Evolutionary conservation across 2,329 filamentous ascomycete genomes (phyloP).

Genomic region (Fusarium sp.): DNA sequence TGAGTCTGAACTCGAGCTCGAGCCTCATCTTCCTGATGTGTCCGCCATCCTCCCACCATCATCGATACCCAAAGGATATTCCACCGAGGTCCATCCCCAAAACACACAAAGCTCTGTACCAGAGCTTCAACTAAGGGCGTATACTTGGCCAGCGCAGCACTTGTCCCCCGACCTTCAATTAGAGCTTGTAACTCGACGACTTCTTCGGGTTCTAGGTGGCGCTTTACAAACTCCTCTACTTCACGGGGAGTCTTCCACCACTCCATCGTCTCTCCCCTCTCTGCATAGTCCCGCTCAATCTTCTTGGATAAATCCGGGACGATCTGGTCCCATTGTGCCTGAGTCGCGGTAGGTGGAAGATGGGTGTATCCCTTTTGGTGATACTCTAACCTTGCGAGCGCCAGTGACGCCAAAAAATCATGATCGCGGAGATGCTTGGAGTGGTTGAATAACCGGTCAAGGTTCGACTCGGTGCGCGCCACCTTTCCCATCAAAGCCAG

Average conservation of each 20-base stretch:
- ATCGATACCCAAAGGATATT: constrained; percentile 36
- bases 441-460: constrained; percentile 39
- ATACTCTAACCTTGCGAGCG: constrained; percentile 33
- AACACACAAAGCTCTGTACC: constrained; percentile 39
- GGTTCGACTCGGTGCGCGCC: background rate
- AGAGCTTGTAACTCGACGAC: constrained; percentile 28
- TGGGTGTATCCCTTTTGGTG: constrained; percentile 36
- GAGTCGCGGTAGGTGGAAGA: background rate
- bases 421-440: constrained; percentile 31
- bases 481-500: constrained; percentile 13
- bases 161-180: constrained; percentile 31
- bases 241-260: constrained; percentile 40
- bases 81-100: constrained; percentile 40
- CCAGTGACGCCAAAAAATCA: constrained; percentile 35
- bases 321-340: constrained; percentile 4
- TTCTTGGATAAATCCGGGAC: background rate
- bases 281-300: constrained; percentile 27
- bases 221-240: constrained; percentile 33
- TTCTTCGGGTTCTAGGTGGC: constrained; percentile 29
- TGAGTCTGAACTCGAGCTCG: background rate
- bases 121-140: constrained; percentile 31
- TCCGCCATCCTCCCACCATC: constrained; percentile 31
- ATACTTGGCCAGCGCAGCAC: constrained; percentile 16
- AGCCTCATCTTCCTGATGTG: background rate
- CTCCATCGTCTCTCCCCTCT: constrained; percentile 14